phyloP scores from a whole-genome alignment of 2,329 filamentous ascomycete genomes.

The Westerdykella ornata region DNA sequence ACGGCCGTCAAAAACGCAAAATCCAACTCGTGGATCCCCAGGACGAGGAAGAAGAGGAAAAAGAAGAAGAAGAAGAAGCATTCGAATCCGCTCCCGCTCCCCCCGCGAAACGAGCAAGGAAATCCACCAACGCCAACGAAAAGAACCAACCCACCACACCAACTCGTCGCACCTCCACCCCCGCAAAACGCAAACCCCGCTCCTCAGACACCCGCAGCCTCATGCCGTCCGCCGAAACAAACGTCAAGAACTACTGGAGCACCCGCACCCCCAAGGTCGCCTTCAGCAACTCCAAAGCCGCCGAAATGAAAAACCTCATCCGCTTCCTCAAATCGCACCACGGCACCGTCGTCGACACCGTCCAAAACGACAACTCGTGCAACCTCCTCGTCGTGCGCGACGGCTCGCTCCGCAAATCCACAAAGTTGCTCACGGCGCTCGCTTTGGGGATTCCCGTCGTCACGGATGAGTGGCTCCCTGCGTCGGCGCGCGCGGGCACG shows the following conservation, averaged over 20 bases:
- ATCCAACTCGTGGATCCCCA: background rate
- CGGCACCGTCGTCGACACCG: slow-evolving; percentile 22
- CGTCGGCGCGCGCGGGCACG: slow-evolving; percentile 31
- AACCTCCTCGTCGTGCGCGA: slow-evolving; percentile 36
- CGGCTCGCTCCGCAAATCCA: slow-evolving; percentile 37
- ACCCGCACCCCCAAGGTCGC: slow-evolving; percentile 21
- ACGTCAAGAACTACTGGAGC: background rate
- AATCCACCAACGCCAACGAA: background rate
- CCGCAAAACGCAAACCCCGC: background rate
- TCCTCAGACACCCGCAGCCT: background rate
- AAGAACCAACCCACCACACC: background rate
- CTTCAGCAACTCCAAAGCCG: slow-evolving; percentile 30
- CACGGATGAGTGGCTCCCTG: slow-evolving; percentile 42
- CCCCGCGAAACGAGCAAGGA: slow-evolving; percentile 5
- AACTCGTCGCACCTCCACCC: background rate
- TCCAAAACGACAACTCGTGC: slow-evolving; percentile 25
- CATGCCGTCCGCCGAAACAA: background rate
- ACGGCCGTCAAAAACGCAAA: too few relatives aligned
- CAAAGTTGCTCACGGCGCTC: slow-evolving; percentile 43
- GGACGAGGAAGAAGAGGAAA: background rate
- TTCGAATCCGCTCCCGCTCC: slow-evolving; percentile 1
- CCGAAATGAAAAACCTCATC: slow-evolving; percentile 15
- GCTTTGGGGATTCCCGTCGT: slow-evolving; percentile 42
- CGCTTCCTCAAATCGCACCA: slow-evolving; percentile 34
- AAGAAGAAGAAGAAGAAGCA: background rate